Evolutionary conservation across 371 early-diverging fungal genomes (phyloP).

Genomic region (Mucor indicus): DNA sequence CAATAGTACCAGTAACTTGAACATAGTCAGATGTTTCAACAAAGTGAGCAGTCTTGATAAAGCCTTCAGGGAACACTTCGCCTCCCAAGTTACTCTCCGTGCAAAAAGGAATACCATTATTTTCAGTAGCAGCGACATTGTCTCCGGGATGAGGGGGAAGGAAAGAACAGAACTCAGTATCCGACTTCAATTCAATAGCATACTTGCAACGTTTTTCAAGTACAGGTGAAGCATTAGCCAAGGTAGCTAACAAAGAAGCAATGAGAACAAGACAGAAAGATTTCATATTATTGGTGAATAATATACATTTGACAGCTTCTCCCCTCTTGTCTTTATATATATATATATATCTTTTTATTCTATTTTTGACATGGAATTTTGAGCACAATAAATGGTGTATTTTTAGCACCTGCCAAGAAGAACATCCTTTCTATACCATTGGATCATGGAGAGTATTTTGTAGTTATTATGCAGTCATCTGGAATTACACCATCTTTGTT

Average conservation of each 20-base stretch:
- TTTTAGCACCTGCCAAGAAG: no score
- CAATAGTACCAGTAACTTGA: constrained; percentile 49
- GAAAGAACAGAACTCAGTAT: constrained; percentile 41
- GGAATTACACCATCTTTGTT: constrained; percentile 39
- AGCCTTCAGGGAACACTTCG: constrained; percentile 27
- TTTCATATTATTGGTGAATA: no score
- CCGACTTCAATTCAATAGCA: neutral
- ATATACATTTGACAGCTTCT: no score
- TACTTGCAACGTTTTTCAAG: neutral
- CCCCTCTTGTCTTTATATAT: no score
- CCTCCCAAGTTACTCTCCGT: constrained; percentile 24
- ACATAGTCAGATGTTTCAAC: constrained; percentile 31
- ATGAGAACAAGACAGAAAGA: no score
- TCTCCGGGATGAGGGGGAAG: constrained; percentile 44
- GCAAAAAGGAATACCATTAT: constrained; percentile 43
- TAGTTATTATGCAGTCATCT: constrained; percentile 14
- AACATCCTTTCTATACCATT: no score
- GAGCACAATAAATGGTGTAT: no score
- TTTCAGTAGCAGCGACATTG: constrained; percentile 36
- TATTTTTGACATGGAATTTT: no score
- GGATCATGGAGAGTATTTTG: constrained; percentile 12
- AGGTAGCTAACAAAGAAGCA: no score
- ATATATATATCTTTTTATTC: no score
- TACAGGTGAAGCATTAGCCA: no score
- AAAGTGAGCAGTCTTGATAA: constrained; percentile 41